phyloP scores from a whole-genome alignment of 2,329 filamentous ascomycete genomes.

The Bisporella sp. region DNA sequence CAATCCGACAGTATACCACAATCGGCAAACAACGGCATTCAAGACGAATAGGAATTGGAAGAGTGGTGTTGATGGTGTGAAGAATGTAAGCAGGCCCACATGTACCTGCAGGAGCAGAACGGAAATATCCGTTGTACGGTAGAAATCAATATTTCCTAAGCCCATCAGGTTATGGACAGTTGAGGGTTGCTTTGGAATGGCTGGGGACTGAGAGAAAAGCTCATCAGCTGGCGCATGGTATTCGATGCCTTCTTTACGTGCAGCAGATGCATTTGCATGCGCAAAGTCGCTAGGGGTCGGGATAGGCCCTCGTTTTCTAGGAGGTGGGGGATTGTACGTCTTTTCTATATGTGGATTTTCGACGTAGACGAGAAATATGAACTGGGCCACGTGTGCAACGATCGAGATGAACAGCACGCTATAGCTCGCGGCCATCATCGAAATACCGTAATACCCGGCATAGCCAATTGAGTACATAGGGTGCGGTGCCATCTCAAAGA shows the following conservation, averaged over 20 bases:
- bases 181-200: constrained; percentile 45
- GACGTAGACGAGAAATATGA: constrained; percentile 83
- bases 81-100: constrained; percentile 62
- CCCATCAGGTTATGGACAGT: constrained; percentile 81
- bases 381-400: constrained; percentile 86
- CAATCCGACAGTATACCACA: constrained; percentile 89
- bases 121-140: constrained; percentile 78
- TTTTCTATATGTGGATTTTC: constrained; percentile 98
- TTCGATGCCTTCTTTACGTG: constrained; percentile 28
- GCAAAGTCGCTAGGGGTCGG: constrained; percentile 26
- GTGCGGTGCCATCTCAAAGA: constrained; percentile 98
- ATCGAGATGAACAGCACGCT: constrained; percentile 97
- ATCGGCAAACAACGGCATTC: constrained; percentile 74
- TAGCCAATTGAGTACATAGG: constrained; percentile 99
- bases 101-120: constrained; percentile 72
- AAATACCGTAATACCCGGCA: constrained; percentile 96
- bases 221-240: constrained; percentile 8
- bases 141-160: constrained; percentile 75
- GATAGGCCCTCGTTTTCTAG: constrained; percentile 43
- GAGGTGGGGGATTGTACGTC: constrained; percentile 86
- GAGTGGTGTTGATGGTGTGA: constrained; percentile 68
- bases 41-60: constrained; percentile 75
- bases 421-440: constrained; percentile 96
- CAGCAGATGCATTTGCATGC: constrained; percentile 27
- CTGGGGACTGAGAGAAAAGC: constrained; percentile 13